Base-by-base conservation (phyloP, 2,329 filamentous ascomycete species). In the Stagonosporopsis cucurbitacearum region DNA sequence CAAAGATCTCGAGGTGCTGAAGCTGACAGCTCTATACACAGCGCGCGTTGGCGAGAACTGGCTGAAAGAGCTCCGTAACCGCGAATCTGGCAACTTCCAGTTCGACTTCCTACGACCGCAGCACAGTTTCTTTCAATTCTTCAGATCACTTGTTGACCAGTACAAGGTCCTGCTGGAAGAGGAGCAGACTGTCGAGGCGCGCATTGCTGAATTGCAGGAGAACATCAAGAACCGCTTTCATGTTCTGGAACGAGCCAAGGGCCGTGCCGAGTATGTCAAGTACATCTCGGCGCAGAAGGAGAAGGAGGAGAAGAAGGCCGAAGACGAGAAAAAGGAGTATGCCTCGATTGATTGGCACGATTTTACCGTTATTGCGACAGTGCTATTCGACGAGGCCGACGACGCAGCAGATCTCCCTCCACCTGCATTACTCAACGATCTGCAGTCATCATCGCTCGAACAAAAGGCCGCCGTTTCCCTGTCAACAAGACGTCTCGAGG, bases 321-420 rank as follows among this genome's bases (percentile, higher is more conserved):
- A 96, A 71, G 87, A 92, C 69, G 91, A 96, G 74, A 88, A 88
- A 68, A 73, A 87, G 45, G 83, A 84, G 49, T 89, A 95, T 75
- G 89, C 90, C 1, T 89, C 95, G 67, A 95, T 99, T 60, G 95
- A 99, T 76, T 99, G 95, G 95, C 91, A 96, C 71, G 94, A 98
- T 73, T 99, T 99, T 68, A 88, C 94, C 30, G 90, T 99, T 19
- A 92, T 97, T 40, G 95, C 97, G 77, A 97, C 93, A 0, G 93
- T 99, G 50, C 82, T 92, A 15, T 99, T 99, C 75, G 92, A 87
- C 55, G 93, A 96, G 65, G 85, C 86, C 35, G 95, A 99, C 74
- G 93, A 97, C 64, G 85, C 90, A 60, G 86, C 88, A 33, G 89
- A 95, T 61, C 86, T 99, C 11, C 93, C 94, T 28, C 89, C 93